phyloP scores from a whole-genome alignment of 306 rosid species.

The Trichosanthes cucumerina region DNA sequence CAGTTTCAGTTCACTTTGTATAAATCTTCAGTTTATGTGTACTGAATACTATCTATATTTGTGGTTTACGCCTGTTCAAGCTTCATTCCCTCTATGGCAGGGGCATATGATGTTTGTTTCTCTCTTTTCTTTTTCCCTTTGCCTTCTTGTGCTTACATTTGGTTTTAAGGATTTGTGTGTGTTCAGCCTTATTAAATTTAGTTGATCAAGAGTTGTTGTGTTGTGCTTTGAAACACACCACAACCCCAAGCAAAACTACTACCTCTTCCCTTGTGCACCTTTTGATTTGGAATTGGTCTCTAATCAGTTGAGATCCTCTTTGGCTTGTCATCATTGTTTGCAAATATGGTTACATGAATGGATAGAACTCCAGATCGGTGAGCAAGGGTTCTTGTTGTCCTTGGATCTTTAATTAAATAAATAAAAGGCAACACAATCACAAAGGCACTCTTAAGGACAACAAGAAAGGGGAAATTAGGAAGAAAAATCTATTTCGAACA shows the following conservation, averaged over 20 bases:
- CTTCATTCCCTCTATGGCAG: background rate
- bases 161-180: background rate
- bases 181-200: background rate
- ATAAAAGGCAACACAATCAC: background rate
- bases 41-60: background rate
- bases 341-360: background rate
- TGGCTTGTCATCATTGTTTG: background rate
- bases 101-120: slow-evolving; percentile 1
- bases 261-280: background rate
- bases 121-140: background rate
- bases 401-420: background rate
- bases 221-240: background rate
- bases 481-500: background rate
- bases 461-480: background rate
- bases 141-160: background rate
- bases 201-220: background rate
- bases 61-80: background rate
- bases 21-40: background rate
- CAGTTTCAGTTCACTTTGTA: background rate
- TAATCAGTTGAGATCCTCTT: background rate
- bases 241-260: background rate
- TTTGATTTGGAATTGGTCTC: background rate
- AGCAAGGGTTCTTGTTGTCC: background rate
- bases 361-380: background rate
- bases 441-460: background rate